phyloP scores from a whole-genome alignment of 2,329 filamentous ascomycete species.

The Dothistroma septosporum region DNA sequence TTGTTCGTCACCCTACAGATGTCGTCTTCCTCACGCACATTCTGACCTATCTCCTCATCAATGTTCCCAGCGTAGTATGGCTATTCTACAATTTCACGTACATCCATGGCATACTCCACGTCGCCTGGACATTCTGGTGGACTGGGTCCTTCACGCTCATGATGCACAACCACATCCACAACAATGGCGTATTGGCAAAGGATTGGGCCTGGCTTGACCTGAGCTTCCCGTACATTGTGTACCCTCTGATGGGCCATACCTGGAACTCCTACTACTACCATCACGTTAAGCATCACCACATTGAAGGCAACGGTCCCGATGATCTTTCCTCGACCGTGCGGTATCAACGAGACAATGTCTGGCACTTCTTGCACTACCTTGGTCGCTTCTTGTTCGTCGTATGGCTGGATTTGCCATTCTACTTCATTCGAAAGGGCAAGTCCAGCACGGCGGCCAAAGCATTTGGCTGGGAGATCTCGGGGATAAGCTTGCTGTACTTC shows the following conservation, averaged over 20 bases:
- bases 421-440: constrained; percentile 65
- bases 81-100: constrained; percentile 65
- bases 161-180: constrained; percentile 82
- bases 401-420: constrained; percentile 70
- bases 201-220: constrained; percentile 56
- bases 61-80: constrained; percentile 63
- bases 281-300: constrained; percentile 81
- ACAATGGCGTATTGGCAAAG: constrained; percentile 62
- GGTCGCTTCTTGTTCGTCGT: constrained; percentile 68
- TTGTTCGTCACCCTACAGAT: constrained; percentile 65
- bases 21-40: constrained; percentile 76
- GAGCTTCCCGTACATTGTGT: constrained; percentile 67
- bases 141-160: constrained; percentile 72
- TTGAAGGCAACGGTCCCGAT: constrained; percentile 73
- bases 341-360: constrained; percentile 66
- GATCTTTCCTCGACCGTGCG: constrained; percentile 72
- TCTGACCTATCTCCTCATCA: constrained; percentile 65
- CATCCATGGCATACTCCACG: constrained; percentile 63
- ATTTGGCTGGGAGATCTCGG: constrained; percentile 58
- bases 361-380: constrained; percentile 67
- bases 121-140: constrained; percentile 62
- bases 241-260: constrained; percentile 76
- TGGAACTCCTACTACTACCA: constrained; percentile 85
- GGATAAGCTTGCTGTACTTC: constrained; percentile 51
- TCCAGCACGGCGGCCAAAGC: constrained; percentile 51